Percentiles rank a stretch among this genome's conserved stretches.
These are phyloP conservation scores for Juglanconis sp. DNA, from an alignment of 2,329 filamentous ascomycete species.

Conservation along the genomic window DNA sequence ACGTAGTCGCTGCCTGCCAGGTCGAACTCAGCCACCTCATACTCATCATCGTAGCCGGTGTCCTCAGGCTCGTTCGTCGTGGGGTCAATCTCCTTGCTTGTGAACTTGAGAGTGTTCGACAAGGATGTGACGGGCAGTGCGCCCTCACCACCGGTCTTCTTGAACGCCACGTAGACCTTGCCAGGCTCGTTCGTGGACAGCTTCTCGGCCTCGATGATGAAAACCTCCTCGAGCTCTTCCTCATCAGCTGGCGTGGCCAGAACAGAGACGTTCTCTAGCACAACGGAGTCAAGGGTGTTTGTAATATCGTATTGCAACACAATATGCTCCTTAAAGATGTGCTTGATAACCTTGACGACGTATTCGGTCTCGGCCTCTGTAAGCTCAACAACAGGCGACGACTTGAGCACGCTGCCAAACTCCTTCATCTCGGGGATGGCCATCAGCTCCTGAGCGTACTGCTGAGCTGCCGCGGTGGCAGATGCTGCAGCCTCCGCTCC, in stretches of 20 bases:
- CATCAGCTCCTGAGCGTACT: constrained; percentile 83
- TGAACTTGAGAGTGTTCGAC: constrained; percentile 93
- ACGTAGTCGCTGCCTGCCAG: constrained; percentile 91
- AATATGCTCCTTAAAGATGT: constrained; percentile 95
- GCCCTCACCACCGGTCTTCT: constrained; percentile 71
- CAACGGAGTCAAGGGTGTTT: constrained; percentile 89
- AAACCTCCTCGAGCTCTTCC: constrained; percentile 83
- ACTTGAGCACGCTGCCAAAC: constrained; percentile 90
- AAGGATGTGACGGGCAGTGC: constrained; percentile 79
- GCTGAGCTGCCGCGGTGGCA: constrained; percentile 76
- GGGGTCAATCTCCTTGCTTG: constrained; percentile 95
- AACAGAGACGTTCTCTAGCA: constrained; percentile 85
- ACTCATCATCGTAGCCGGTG: constrained; percentile 92
- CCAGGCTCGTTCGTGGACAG: constrained; percentile 83
- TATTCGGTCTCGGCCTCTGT: constrained; percentile 98
- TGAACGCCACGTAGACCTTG: constrained; percentile 93
- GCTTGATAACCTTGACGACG: constrained; percentile 88
- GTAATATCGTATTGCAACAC: constrained; percentile 97
- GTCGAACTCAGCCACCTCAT: constrained; percentile 91
- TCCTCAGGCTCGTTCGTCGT: constrained; percentile 91
- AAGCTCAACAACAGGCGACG: constrained; percentile 78
- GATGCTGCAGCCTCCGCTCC: constrained; percentile 73
- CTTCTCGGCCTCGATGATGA: constrained; percentile 85
- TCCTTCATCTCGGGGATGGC: constrained; percentile 87
- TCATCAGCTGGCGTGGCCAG: constrained; percentile 77